Evolutionary conservation across 2,329 filamentous ascomycete species (phyloP).

Genomic region (Diaporthe humulicola): DNA sequence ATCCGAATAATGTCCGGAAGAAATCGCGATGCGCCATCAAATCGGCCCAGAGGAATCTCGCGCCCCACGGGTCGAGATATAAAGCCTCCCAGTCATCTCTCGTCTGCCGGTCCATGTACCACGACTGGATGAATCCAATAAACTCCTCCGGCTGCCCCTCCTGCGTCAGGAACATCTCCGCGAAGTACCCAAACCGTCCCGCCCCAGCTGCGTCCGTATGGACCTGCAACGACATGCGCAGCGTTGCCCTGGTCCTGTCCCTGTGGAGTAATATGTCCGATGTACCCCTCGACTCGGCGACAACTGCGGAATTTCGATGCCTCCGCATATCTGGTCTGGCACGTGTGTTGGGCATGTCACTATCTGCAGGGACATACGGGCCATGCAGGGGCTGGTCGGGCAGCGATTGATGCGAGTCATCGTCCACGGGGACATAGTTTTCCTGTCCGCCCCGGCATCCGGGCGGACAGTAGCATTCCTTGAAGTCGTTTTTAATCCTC

Average conservation of each 20-base stretch:
- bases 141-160: neutral
- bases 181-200: neutral
- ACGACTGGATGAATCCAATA: neutral
- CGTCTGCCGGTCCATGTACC: neutral
- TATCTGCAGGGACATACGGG: neutral
- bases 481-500: neutral
- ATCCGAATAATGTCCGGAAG: no score
- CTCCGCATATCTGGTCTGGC: neutral
- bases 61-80: neutral
- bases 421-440: neutral
- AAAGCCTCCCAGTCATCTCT: neutral
- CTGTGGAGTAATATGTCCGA: neutral
- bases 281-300: neutral
- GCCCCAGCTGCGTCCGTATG: neutral
- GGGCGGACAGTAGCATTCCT: neutral
- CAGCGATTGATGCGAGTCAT: neutral
- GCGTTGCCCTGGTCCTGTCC: neutral
- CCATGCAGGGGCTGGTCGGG: neutral
- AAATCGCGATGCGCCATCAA: no score
- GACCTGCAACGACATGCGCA: constrained; percentile 14
- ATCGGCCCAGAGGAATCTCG: no score
- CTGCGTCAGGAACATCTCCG: constrained; percentile 8
- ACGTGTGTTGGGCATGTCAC: neutral
- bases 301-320: accelerated
- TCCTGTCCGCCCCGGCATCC: neutral